These are phyloP conservation scores for Diaporthe velutina DNA, from an alignment of 2,329 filamentous ascomycete species.

Conservation along the genomic window DNA sequence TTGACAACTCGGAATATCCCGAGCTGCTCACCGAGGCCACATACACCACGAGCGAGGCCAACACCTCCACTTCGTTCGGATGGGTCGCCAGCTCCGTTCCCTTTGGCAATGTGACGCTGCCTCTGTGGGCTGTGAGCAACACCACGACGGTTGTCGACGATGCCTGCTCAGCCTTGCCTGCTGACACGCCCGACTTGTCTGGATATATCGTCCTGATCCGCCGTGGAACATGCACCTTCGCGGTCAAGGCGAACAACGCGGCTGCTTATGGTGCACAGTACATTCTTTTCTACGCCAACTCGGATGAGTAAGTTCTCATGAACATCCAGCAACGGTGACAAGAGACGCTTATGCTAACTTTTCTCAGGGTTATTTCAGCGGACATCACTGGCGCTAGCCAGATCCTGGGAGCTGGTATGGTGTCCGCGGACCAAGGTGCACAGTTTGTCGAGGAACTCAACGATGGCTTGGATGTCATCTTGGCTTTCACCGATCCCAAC, in stretches of 20 bases:
- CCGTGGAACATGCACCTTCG: constrained; percentile 45
- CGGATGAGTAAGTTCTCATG: constrained; percentile 25
- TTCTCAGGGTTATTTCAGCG: not conserved
- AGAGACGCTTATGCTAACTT: not conserved
- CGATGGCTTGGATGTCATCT: constrained; percentile 41
- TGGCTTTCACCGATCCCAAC: constrained; percentile 41
- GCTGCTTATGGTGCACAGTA: constrained; percentile 53
- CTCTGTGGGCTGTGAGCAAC: constrained; percentile 48
- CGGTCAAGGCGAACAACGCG: constrained; percentile 54
- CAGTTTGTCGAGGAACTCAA: constrained; percentile 44
- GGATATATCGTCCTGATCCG: constrained; percentile 56
- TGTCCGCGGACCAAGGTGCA: constrained; percentile 42
- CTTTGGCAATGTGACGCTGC: constrained; percentile 39
- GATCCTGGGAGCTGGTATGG: constrained; percentile 41
- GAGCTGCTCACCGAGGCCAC: constrained; percentile 40
- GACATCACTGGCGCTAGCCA: not conserved
- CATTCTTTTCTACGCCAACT: constrained; percentile 39
- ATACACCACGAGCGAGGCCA: constrained; percentile 36
- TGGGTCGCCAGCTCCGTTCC: constrained; percentile 39
- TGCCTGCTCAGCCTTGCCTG: constrained; percentile 55
- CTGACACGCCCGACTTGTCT: constrained; percentile 55
- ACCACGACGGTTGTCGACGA: constrained; percentile 48
- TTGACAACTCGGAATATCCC: constrained; percentile 43
- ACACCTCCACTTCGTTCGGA: constrained; percentile 32
- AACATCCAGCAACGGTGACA: too few relatives aligned